Conservation (phyloP, 371 early-diverging fungal genomes). For the Apophysomyces ossiformis region DNA sequence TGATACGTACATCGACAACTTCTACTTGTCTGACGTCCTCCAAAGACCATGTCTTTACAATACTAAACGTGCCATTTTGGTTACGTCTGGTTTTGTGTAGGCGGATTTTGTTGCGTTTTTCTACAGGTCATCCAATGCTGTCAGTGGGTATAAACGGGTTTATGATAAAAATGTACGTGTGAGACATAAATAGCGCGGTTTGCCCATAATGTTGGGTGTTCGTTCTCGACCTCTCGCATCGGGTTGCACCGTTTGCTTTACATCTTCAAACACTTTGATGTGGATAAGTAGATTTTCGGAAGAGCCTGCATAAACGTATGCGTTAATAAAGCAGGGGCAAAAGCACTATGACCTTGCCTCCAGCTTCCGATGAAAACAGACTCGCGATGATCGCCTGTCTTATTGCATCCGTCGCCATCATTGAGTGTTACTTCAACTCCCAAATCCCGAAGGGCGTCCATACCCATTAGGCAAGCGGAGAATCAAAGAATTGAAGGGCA, state of each 20-base stretch:
- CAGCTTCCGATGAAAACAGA: slow-evolving; percentile 41
- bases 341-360: slow-evolving; percentile 9
- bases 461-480: neutral
- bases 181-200: slow-evolving; percentile 52
- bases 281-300: slow-evolving; percentile 46
- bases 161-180: slow-evolving; percentile 34
- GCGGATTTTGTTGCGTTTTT: slow-evolving; percentile 54
- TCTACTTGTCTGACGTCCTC: slow-evolving; percentile 62
- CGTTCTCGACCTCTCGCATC: slow-evolving; percentile 21
- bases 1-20: slow-evolving; percentile 57
- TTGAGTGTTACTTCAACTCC: slow-evolving; percentile 1
- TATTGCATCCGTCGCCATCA: slow-evolving; percentile 35
- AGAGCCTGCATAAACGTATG: slow-evolving; percentile 21
- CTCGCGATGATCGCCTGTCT: slow-evolving; percentile 47
- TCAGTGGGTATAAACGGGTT: neutral
- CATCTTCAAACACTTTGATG: slow-evolving; percentile 56
- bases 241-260: slow-evolving; percentile 37
- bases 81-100: slow-evolving; percentile 62
- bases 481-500: neutral
- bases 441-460: neutral
- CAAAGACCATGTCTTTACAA: slow-evolving; percentile 61
- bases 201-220: slow-evolving; percentile 45
- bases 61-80: slow-evolving; percentile 58
- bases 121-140: slow-evolving; percentile 17
- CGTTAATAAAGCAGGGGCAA: neutral